phyloP scores from a whole-genome alignment of 2,329 filamentous ascomycete genomes.

The Mycocentrospora acerina region DNA sequence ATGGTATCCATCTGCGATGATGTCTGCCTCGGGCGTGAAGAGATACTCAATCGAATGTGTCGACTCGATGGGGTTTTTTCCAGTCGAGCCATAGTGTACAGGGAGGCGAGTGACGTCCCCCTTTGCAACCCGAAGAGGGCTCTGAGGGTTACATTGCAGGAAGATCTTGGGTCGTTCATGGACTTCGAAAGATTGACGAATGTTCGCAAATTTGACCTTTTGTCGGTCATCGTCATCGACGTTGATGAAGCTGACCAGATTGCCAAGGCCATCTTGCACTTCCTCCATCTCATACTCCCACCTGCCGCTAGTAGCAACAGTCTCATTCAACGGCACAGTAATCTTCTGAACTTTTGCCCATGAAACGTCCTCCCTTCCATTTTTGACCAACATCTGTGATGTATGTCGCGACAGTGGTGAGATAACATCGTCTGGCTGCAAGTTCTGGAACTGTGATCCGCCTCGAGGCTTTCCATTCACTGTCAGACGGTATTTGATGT shows the following conservation, averaged over 20 bases:
- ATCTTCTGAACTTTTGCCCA: constrained; percentile 81
- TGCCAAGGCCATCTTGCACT: constrained; percentile 87
- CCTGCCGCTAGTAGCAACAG: constrained; percentile 72
- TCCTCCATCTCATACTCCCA: constrained; percentile 93
- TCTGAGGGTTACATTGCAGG: constrained; percentile 77
- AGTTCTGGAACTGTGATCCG: constrained; percentile 81
- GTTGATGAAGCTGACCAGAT: constrained; percentile 73
- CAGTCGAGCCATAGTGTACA: constrained; percentile 66
- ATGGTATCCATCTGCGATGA: constrained; percentile 71
- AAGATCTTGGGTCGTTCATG: constrained; percentile 79
- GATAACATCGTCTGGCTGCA: constrained; percentile 83
- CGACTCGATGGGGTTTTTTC: constrained; percentile 59
- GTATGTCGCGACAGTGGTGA: constrained; percentile 71
- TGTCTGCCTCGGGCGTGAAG: constrained; percentile 73
- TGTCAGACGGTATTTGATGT: constrained; percentile 86
- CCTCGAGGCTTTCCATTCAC: constrained; percentile 82
- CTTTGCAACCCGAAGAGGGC: constrained; percentile 80
- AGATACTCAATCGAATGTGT: constrained; percentile 76
- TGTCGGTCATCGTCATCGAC: constrained; percentile 64
- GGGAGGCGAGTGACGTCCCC: constrained; percentile 70
- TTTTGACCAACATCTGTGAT: constrained; percentile 59
- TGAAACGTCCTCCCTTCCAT: constrained; percentile 65
- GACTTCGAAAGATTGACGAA: constrained; percentile 78
- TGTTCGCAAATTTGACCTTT: constrained; percentile 60
- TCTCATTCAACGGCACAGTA: constrained; percentile 84